phyloP scores from a whole-genome alignment of 495 filamentous ascomycete genomes.

The Amorphotheca resinae region DNA sequence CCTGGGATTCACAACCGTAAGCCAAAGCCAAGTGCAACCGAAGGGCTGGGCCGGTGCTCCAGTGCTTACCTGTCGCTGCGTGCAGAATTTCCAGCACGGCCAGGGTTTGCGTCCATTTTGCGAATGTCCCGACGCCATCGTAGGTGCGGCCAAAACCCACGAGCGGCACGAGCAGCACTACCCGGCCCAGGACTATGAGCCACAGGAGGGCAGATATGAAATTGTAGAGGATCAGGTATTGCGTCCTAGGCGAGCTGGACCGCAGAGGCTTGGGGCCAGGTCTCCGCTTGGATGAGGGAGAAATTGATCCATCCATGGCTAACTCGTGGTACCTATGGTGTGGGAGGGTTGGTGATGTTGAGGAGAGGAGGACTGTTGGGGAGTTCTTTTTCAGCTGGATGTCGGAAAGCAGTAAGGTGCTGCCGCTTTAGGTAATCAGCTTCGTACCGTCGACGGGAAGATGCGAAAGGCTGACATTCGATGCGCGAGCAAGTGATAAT shows the following conservation, averaged over 20 bases:
- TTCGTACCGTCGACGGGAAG: no score
- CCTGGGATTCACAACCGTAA: slow-evolving; percentile 29
- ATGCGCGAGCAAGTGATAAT: no score
- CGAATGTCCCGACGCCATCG: slow-evolving; percentile 44
- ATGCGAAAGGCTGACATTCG: no score
- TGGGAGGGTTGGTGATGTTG: not conserved
- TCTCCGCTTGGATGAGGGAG: not conserved
- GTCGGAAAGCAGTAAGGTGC: no score
- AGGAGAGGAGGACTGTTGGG: not conserved
- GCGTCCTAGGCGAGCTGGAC: slow-evolving; percentile 28
- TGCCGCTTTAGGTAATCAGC: no score
- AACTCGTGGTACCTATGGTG: not conserved
- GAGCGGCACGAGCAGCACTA: slow-evolving; percentile 29
- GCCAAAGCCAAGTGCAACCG: slow-evolving; percentile 7
- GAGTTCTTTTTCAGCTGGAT: no score
- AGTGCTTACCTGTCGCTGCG: slow-evolving; percentile 50
- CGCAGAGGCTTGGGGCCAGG: slow-evolving; percentile 19
- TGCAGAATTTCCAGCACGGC: slow-evolving; percentile 77
- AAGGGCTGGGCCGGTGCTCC: not conserved
- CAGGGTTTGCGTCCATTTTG: slow-evolving; percentile 68
- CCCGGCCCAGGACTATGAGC: slow-evolving; percentile 53
- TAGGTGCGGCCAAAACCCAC: slow-evolving; percentile 41
- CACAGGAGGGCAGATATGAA: slow-evolving; percentile 60
- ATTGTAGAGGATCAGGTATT: slow-evolving; percentile 80
- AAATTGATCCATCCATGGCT: slow-evolving; percentile 2